Base-by-base conservation (phyloP, 805 yeast genomes). In the Sungouiozyma ichnusensis region DNA sequence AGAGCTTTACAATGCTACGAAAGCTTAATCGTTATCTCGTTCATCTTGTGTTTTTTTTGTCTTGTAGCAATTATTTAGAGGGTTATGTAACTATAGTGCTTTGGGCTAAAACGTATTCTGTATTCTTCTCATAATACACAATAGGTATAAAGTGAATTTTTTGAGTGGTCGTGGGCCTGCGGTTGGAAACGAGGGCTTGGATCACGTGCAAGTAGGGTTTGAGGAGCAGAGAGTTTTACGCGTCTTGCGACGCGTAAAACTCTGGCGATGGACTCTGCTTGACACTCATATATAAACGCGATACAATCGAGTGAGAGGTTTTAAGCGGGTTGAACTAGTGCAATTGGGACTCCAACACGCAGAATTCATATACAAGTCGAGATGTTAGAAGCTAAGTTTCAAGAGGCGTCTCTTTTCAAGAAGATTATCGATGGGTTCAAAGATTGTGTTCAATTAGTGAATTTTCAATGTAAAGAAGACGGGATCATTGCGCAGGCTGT, bases 401-500 rank as follows among this genome's bases (percentile, higher is more conserved):
- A 83, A 55, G 88, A 87, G 71, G 95, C 97, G 42, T 74, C 88
- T 44, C 75, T 87, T 51, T 77, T 92, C 62, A 92, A 92, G 68
- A 87, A 84, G 65, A 81, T 88, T 58, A 82, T 88, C 55, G 98
- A 92, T 54, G 80, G 97, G 44, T 83, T 90, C 63, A 85, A 86
- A 62, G 98, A 92, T 60, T 81, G 94, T 58, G 96, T 92, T 48
- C 85, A 85, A 57, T 74, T 88, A 54, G 92, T 97, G 71, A 92
- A 92, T 73, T 85, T 92, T 73, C 92, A 87, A 70, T 92, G 97
- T 69, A 78, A 94, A n/a, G 92, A 85, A 63, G 76, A 79, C 48
- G 98, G 98, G 52, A 81, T 92, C 57, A 82, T 94, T 9, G 90
- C 94, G 17, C 97, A 92, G 71, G 97, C 98, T 20, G 92, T 92